These are phyloP conservation scores for Excoecaria agallocha DNA, from an alignment of 345 rosid species.

Conservation along the genomic window DNA sequence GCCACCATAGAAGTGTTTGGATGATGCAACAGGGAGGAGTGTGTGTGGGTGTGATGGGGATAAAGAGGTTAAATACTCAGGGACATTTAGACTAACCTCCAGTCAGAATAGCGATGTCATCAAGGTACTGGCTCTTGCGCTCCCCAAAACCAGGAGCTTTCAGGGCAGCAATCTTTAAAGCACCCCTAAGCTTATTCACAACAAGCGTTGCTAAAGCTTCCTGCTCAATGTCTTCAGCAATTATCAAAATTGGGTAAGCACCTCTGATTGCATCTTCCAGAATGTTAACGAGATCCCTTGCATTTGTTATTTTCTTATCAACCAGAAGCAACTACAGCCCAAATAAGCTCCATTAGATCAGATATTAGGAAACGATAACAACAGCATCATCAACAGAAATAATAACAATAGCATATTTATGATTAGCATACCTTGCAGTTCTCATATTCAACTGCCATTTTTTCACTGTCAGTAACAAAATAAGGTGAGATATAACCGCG, in stretches of 20 bases:
- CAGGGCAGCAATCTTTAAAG: conserved; percentile 90
- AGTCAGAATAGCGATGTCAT: conserved; percentile 91
- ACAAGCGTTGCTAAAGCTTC: conserved; percentile 98
- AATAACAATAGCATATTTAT: neutral
- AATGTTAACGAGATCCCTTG: conserved; percentile 81
- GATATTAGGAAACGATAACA: neutral
- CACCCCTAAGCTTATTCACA: conserved; percentile 88
- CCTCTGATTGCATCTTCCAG: conserved; percentile 89
- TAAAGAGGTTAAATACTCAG: too few relatives aligned
- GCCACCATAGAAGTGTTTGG: too few relatives aligned
- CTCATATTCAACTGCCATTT: conserved; percentile 94
- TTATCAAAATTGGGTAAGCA: conserved; percentile 64
- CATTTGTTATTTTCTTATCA: conserved; percentile 94
- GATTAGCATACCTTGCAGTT: conserved; percentile 75
- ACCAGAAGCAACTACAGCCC: conserved; percentile 83
- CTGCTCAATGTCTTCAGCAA: conserved; percentile 97
- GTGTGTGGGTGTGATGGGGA: too few relatives aligned
- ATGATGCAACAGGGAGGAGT: too few relatives aligned
- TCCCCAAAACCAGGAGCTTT: conserved; percentile 98
- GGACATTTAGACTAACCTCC: conserved; percentile 46
- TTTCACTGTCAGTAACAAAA: conserved; percentile 94
- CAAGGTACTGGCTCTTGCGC: conserved; percentile 95
- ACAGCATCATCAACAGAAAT: too few relatives aligned
- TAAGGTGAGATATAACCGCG: conserved; percentile 99
- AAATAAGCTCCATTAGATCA: neutral